Percentiles rank a stretch among this genome's conserved stretches.
Evolutionary conservation across 2,329 filamentous ascomycete genomes (phyloP).

Genomic region (Alternaria panax): DNA sequence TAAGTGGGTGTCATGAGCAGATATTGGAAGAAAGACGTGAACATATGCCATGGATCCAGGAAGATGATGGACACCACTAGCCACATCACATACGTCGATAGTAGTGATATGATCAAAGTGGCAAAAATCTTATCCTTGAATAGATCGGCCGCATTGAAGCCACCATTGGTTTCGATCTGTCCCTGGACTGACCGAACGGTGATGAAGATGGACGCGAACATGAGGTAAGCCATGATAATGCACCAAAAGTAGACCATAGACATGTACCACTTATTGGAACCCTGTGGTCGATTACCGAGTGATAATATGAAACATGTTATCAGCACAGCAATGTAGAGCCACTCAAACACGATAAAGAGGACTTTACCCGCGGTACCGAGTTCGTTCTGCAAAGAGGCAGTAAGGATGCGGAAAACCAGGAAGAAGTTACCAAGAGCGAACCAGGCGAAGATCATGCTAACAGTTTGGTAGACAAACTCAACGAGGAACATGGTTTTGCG

Average conservation of each 20-base stretch:
- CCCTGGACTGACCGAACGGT: slow-evolving; percentile 83
- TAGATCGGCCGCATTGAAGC: slow-evolving; percentile 74
- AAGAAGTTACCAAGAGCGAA: slow-evolving; percentile 99
- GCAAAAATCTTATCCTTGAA: slow-evolving; percentile 92
- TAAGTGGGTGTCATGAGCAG: slow-evolving; percentile 94
- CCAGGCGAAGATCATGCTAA: slow-evolving; percentile 99
- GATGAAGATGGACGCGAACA: slow-evolving; percentile 95
- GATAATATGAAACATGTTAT: slow-evolving; percentile 95
- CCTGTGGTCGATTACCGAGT: slow-evolving; percentile 92
- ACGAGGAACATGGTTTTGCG: slow-evolving; percentile 90
- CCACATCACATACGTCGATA: slow-evolving; percentile 93
- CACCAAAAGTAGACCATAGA: slow-evolving; percentile 99
- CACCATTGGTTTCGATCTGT: slow-evolving; percentile 67
- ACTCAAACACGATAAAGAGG: slow-evolving; percentile 90
- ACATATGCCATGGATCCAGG: slow-evolving; percentile 99
- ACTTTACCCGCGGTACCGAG: slow-evolving; percentile 80
- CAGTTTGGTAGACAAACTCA: slow-evolving; percentile 92
- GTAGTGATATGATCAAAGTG: slow-evolving; percentile 89
- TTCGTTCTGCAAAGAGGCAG: slow-evolving; percentile 80
- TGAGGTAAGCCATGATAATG: slow-evolving; percentile 88
- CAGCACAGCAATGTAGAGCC: slow-evolving; percentile 90
- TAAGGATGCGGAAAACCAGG: slow-evolving; percentile 96
- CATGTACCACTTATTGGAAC: slow-evolving; percentile 92
- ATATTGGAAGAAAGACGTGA: slow-evolving; percentile 93
- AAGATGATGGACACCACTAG: slow-evolving; percentile 90